These are phyloP conservation scores for Colletotrichum sublineola DNA, from an alignment of 2,329 filamentous ascomycete genomes.

Conservation along the genomic window DNA sequence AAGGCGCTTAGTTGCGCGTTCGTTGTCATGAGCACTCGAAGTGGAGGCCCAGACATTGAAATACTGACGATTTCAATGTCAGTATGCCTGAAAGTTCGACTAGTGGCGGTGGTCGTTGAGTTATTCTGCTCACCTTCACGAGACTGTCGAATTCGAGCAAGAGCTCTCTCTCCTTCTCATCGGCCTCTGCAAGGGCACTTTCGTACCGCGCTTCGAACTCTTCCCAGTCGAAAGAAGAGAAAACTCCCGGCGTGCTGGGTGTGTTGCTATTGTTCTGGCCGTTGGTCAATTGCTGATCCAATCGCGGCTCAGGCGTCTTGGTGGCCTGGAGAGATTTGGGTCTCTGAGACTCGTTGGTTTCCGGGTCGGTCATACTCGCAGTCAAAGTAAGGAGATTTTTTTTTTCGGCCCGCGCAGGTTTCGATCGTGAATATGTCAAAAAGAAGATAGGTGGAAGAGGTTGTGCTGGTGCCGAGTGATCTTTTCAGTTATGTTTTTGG, in stretches of 20 bases:
- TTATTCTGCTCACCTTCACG: slow-evolving; percentile 65
- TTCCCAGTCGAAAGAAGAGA: slow-evolving; percentile 79
- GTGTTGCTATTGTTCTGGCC: slow-evolving; percentile 50
- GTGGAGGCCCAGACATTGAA: slow-evolving; percentile 85
- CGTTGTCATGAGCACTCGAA: slow-evolving; percentile 79
- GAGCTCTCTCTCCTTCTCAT: slow-evolving; percentile 73
- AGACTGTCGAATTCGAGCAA: slow-evolving; percentile 76
- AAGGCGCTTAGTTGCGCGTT: slow-evolving; percentile 82
- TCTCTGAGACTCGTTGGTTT: slow-evolving; percentile 14
- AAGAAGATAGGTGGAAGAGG: not conserved
- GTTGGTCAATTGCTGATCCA: slow-evolving; percentile 50
- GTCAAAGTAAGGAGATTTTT: not conserved
- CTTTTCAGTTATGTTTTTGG: not conserved
- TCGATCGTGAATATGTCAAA: not conserved
- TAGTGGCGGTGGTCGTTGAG: not conserved
- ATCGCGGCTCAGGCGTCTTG: slow-evolving; percentile 57
- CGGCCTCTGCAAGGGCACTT: slow-evolving; percentile 72
- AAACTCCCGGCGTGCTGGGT: slow-evolving; percentile 64
- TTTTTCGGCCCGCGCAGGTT: too few relatives aligned
- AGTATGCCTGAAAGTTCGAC: slow-evolving; percentile 14
- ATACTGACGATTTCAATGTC: slow-evolving; percentile 64
- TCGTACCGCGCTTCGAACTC: slow-evolving; percentile 80
- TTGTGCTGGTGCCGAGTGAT: not conserved
- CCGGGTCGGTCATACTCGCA: slow-evolving; percentile 27
- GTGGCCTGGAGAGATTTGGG: slow-evolving; percentile 43